Evolutionary conservation across 2,329 filamentous ascomycete genomes (phyloP), one percentile per base, ranked within the genome.

Genomic region (Diaporthe aspalathi): DNA sequence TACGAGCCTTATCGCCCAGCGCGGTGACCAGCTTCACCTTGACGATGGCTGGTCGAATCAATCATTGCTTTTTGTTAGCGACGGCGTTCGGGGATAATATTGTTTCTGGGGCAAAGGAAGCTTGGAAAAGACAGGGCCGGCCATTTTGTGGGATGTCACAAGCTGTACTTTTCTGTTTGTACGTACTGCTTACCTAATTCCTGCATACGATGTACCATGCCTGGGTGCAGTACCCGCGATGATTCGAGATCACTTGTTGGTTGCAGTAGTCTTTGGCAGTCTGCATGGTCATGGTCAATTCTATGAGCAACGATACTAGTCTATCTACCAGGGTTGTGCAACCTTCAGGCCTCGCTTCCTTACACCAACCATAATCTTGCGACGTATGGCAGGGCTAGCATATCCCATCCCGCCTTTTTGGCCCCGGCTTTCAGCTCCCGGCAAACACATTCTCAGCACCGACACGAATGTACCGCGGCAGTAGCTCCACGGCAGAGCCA

Each of bases 1-100:
- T 66, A 71, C 57, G 70, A 73, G 70, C 72, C 70, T 3, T 73
- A 65, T 40, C 54, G 66, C 38, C 57, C 43, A 49, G 29, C 57
- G 24, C 45, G 53, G 57, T 68, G 24, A 60, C 24, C 22, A 43
- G 43, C n/a, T 47, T 40, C 45, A 16, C 11, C 24, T 20, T 43
- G 24, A 20, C 47, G 47, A 2, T 49, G 43, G 20, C 16, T 32
- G 11, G 40, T 47, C 12, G 57, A 32, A 22, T 8, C 32, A 22
- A 24, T 32, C 47, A 27, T 50, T 65, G 45, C 29, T 65, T 65
- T 50, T 29, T 65, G 45, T 45, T 38, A 65, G 60, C 60, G 60
- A 11, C 29, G 60, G 60, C 60, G 60, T 65, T 47, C 20, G 60
- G 60, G 20, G 17, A n/a, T 7, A 5, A 22, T 49, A 35, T 20